phyloP scores from a whole-genome alignment of 495 filamentous ascomycete genomes.

The Amorphotheca resinae region DNA sequence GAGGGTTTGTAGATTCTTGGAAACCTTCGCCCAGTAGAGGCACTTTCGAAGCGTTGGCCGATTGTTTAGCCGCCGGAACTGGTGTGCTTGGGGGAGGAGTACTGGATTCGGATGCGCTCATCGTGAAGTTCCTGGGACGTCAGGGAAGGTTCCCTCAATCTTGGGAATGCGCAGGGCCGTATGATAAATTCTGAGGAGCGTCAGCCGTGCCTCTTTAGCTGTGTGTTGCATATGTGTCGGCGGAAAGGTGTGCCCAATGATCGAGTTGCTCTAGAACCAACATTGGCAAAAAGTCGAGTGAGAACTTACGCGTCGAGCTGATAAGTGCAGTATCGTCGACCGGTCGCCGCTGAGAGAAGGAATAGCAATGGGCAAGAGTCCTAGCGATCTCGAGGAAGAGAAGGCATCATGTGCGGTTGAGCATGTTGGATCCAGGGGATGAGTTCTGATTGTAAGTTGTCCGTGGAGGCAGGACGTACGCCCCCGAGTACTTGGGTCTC shows the following conservation, averaged over 20 bases:
- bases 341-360: too few species aligned
- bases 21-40: slow-evolving; percentile 25
- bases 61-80: slow-evolving; percentile 8
- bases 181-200: slow-evolving; percentile 9
- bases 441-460: too few species aligned
- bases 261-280: slow-evolving; percentile 4
- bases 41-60: slow-evolving; percentile 6
- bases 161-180: not conserved
- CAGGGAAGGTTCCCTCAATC: not conserved
- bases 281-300: too few species aligned
- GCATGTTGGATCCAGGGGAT: not conserved
- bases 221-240: slow-evolving; percentile 1
- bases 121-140: slow-evolving; percentile 6
- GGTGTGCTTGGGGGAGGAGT: slow-evolving; percentile 13
- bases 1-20: slow-evolving; percentile 13
- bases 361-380: not conserved
- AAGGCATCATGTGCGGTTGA: not conserved
- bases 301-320: slow-evolving; percentile 12
- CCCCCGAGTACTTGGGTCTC: not conserved
- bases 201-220: slow-evolving; percentile 10
- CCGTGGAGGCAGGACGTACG: too few species aligned
- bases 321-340: not conserved
- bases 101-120: slow-evolving; percentile 18
- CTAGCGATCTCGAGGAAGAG: slow-evolving; percentile 2
- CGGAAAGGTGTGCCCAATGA: slow-evolving; percentile 4